Base-by-base conservation (phyloP, 73 alveolate genomes). In the Paramecium tetraurelia region DNA sequence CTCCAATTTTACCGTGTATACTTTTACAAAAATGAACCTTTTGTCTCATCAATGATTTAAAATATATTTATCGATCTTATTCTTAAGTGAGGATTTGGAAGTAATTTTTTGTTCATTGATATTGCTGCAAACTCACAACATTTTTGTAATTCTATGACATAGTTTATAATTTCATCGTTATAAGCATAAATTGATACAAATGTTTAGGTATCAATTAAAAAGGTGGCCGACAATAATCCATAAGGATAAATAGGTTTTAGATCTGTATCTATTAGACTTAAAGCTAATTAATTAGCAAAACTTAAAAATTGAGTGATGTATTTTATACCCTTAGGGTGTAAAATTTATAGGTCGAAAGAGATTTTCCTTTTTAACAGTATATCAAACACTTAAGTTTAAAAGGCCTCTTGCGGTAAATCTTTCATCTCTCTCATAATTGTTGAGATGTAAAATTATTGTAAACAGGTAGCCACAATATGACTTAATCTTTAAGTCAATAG, bases 31-130 rank as follows among this genome's bases (percentile, higher is more conserved):
- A 53, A 4, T 1, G 27, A 53, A 18, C 69, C 31, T 18, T 53
- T 53, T 18, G 2, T 53, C 0, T 53, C 31, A 24, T 31, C 50
- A 27, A 80, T 24, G 8, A 80, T 9, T 10, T 80, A 33, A 80
- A 44, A 80, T 46, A 80, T 7, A 38, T 43, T 63, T 18, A 80
- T 46, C 4, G 76, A 33, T 20, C 14, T 80, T 3, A 80, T 35
- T 80, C 90, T 80, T 9, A 80, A 43, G 31, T 80, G 90, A 10
- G 90, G 90, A 80, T 80, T 80, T 9, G 46, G 2, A 22, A 80
- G 11, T 35, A 53, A 18, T 2, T 80, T 27, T 80, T 48, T 40
- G 10, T 33, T 10, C 76, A 80, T 80, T 9, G 46, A 20, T 9
- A 44, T 80, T 7, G 50, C 22, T 20, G 43, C 43, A 80, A 18